phyloP scores from a whole-genome alignment of 148 eudicot species.

The Drosera capensis region DNA sequence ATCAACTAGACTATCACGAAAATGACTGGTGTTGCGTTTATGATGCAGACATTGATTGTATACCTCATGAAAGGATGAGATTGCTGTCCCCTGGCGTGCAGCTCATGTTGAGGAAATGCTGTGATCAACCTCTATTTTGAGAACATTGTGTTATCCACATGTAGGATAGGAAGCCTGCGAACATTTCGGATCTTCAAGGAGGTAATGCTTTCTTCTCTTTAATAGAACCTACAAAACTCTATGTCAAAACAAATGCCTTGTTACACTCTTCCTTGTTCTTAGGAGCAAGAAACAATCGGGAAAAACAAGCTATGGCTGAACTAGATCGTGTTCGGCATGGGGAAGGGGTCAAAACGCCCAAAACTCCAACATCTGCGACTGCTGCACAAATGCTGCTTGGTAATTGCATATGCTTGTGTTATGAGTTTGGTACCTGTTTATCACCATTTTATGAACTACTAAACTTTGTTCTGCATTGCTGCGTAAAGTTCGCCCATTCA shows the following conservation, averaged over 20 bases:
- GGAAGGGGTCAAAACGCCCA: constrained; percentile 15
- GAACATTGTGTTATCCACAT: constrained; percentile 9
- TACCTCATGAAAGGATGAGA: too few species aligned
- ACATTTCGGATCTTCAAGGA: constrained; percentile 2
- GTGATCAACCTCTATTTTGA: constrained; percentile 12
- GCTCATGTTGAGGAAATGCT: constrained; percentile 16
- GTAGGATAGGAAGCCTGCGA: constrained; percentile 15
- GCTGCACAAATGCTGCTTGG: constrained; percentile 47
- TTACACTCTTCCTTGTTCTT: background rate
- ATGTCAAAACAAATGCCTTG: constrained; percentile 12
- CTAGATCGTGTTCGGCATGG: constrained; percentile 20
- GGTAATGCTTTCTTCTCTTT: constrained; percentile 6
- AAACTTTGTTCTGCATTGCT: background rate
- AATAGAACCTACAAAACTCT: constrained; percentile 7
- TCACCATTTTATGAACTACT: background rate
- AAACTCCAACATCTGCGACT: constrained; percentile 21
- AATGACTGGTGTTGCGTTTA: too few species aligned
- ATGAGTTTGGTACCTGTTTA: background rate
- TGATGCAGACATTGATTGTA: too few species aligned
- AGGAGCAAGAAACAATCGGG: background rate
- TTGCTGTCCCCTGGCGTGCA: constrained; percentile 1
- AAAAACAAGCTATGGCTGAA: constrained; percentile 26
- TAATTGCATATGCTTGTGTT: constrained; percentile 2
- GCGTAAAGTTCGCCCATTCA: too few species aligned
- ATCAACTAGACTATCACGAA: too few species aligned